Evolutionary conservation across 257 asterid species (phyloP).

Genomic region (Sherardia arvensis): DNA sequence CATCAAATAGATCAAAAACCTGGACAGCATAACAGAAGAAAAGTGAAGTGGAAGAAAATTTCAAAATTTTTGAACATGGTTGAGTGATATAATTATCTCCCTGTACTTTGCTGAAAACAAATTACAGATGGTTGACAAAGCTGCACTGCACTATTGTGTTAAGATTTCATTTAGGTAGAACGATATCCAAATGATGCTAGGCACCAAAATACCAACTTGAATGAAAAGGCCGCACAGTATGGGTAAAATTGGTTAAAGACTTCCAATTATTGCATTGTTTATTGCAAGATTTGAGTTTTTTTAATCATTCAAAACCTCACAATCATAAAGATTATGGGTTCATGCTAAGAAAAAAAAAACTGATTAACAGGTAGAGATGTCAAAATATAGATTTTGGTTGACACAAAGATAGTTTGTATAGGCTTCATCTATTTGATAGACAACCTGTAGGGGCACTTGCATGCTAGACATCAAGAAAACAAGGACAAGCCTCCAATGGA

Average conservation of each 20-base stretch:
- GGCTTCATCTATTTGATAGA: neutral
- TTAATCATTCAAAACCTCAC: too few relatives aligned
- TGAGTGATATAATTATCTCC: too few relatives aligned
- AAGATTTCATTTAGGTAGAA: too few relatives aligned
- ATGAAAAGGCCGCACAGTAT: too few relatives aligned
- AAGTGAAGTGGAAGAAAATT: neutral
- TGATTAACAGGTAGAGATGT: neutral
- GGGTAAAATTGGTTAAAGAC: too few relatives aligned
- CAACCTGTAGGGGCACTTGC: neutral
- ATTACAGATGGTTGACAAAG: neutral
- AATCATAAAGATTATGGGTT: too few relatives aligned
- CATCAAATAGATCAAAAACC: slow-evolving; percentile 79
- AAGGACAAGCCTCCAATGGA: neutral
- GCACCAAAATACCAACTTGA: neutral
- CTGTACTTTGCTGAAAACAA: too few relatives aligned
- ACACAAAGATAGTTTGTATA: neutral
- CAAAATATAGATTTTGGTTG: neutral
- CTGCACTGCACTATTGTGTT: neutral
- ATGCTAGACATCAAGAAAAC: neutral
- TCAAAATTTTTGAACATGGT: neutral
- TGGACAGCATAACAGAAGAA: slow-evolving; percentile 17
- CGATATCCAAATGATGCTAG: neutral
- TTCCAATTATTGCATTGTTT: too few relatives aligned
- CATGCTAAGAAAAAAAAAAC: neutral
- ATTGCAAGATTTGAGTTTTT: too few relatives aligned